Conservation (phyloP, 1,284 basidiomycete species). For the Austropuccinia psidii region DNA sequence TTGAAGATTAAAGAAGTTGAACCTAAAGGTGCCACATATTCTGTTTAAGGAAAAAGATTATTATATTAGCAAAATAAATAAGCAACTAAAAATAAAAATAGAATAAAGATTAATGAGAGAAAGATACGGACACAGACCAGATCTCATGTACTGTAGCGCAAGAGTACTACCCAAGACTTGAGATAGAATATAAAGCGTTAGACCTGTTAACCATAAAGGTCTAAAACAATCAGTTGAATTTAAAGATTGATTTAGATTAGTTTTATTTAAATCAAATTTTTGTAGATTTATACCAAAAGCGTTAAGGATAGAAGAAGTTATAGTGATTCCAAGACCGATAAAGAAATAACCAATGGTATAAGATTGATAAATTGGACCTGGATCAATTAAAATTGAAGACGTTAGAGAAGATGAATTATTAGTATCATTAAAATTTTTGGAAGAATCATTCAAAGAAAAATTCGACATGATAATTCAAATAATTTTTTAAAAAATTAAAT, state of each 20-base stretch:
- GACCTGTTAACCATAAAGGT: conserved; percentile 63
- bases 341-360: conserved; percentile 41
- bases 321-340: conserved; percentile 61
- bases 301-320: conserved; percentile 69
- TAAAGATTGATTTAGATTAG: conserved; percentile 52
- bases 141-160: conserved; percentile 75
- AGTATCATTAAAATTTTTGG: too few species aligned
- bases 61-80: conserved; percentile 47
- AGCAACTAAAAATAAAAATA: conserved; percentile 53
- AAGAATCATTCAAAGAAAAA: too few species aligned
- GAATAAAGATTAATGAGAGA: conserved; percentile 16
- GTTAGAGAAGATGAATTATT: too few species aligned
- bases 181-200: conserved; percentile 55
- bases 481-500: too few species aligned
- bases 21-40: conserved; percentile 43
- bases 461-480: too few species aligned
- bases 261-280: conserved; percentile 68
- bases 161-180: conserved; percentile 77
- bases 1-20: conserved; percentile 79
- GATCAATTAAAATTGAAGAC: conserved; percentile 25
- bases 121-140: conserved; percentile 52
- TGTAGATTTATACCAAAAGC: conserved; percentile 72
- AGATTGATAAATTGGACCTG: conserved; percentile 34
- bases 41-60: conserved; percentile 22
- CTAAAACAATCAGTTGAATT: conserved; percentile 64